Percentiles rank a stretch among this genome's conserved stretches.
phyloP scores from a whole-genome alignment of 495 filamentous ascomycete genomes.

The Extremus antarcticus region DNA sequence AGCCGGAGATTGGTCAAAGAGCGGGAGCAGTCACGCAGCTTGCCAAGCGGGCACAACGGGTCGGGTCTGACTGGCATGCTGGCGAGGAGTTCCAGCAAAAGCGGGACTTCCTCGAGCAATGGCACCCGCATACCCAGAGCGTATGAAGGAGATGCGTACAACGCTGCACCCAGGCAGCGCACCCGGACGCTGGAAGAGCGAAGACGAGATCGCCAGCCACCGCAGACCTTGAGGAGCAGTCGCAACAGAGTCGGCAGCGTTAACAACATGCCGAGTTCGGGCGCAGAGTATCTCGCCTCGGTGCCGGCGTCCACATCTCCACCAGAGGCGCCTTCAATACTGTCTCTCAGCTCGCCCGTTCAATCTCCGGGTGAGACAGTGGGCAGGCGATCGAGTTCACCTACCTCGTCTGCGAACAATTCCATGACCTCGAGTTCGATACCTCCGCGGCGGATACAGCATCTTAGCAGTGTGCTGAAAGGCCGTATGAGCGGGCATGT shows the following conservation, averaged over 20 bases:
- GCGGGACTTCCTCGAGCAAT: not conserved
- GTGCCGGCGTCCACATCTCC: slow-evolving; percentile 14
- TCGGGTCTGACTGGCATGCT: slow-evolving; percentile 10
- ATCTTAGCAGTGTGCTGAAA: slow-evolving; percentile 56
- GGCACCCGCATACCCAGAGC: not conserved
- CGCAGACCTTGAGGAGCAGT: slow-evolving; percentile 22
- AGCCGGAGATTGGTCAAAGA: slow-evolving; percentile 6
- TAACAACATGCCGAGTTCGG: slow-evolving; percentile 4
- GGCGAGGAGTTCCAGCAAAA: slow-evolving; percentile 1
- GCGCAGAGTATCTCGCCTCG: slow-evolving; percentile 18
- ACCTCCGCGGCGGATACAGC: slow-evolving; percentile 49
- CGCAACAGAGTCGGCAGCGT: slow-evolving; percentile 33
- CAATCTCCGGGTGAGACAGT: slow-evolving; percentile 4
- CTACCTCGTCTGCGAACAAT: slow-evolving; percentile 19
- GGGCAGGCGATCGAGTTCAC: slow-evolving; percentile 9
- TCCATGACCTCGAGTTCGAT: slow-evolving; percentile 40
- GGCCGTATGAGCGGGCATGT: slow-evolving; percentile 61
- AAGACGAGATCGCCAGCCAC: slow-evolving; percentile 24
- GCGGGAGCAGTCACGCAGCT: slow-evolving; percentile 1
- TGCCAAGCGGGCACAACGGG: slow-evolving; percentile 7
- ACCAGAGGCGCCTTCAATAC: slow-evolving; percentile 12
- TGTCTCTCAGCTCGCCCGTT: slow-evolving; percentile 5
- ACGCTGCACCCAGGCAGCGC: slow-evolving; percentile 19
- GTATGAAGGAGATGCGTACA: not conserved
- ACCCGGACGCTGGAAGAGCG: slow-evolving; percentile 33